Percentiles rank a stretch among this genome's conserved stretches.
These are phyloP conservation scores for Wickerhamiella brachini DNA, from an alignment of 805 yeast species.

Conservation along the genomic window DNA sequence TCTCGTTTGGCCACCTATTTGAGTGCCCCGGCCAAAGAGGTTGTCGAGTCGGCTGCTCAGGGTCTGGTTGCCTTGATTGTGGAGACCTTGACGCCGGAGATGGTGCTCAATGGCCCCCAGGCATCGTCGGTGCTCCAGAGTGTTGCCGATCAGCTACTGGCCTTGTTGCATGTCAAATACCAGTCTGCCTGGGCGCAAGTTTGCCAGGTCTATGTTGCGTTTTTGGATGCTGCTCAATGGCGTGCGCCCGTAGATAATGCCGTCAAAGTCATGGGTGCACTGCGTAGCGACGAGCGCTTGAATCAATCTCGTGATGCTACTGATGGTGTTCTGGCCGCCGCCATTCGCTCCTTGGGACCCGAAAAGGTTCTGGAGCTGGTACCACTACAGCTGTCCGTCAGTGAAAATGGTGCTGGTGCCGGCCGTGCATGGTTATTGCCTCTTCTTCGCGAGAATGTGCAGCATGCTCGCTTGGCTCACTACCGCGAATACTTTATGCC, in stretches of 20 bases:
- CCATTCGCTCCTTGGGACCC: constrained; percentile 75
- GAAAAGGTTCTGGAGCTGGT: constrained; percentile 58
- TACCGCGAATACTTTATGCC: constrained; percentile 58
- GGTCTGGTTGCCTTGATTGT: constrained; percentile 69
- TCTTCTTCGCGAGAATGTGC: constrained; percentile 70
- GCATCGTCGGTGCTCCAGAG: constrained; percentile 24
- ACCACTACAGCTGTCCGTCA: constrained; percentile 54
- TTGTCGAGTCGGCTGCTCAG: constrained; percentile 68
- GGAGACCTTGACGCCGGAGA: constrained; percentile 49
- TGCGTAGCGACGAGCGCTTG: constrained; percentile 73
- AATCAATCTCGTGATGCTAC: constrained; percentile 52
- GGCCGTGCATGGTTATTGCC: constrained; percentile 97
- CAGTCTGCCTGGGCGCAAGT: constrained; percentile 65
- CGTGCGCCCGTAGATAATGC: constrained; percentile 59
- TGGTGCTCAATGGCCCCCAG: constrained; percentile 38
- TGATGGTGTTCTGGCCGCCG: constrained; percentile 67
- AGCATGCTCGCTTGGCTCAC: constrained; percentile 51
- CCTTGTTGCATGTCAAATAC: constrained; percentile 56
- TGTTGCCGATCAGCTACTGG: constrained; percentile 42
- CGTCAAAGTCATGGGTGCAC: constrained; percentile 61
- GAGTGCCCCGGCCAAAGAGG: constrained; percentile 46
- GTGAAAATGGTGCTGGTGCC: constrained; percentile 37
- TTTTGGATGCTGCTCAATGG: constrained; percentile 47
- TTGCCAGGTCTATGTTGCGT: constrained; percentile 49
- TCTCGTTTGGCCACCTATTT: constrained; percentile 49